Percentiles rank a stretch among this genome's conserved stretches.
Evolutionary conservation across 2,329 filamentous ascomycete genomes (phyloP).

Genomic region (Thielaviopsis populi): DNA sequence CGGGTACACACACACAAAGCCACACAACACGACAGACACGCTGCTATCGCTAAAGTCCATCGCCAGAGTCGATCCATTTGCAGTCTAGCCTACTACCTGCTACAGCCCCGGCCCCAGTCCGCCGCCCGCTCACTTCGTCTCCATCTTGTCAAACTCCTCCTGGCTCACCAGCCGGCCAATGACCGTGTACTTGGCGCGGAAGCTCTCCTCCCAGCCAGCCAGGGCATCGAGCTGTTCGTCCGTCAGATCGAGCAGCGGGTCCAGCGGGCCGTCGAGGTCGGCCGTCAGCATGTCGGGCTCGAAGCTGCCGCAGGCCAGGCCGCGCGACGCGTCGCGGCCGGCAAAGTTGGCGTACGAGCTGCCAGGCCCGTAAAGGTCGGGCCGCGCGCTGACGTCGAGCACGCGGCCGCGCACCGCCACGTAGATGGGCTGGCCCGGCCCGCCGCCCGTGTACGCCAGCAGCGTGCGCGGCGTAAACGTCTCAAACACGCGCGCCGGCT

Average conservation of each 20-base stretch:
- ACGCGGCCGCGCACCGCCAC: conserved; percentile 81
- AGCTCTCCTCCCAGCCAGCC: conserved; percentile 84
- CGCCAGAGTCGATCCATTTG: neutral
- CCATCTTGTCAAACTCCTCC: conserved; percentile 24
- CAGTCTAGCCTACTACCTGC: neutral
- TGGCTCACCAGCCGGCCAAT: conserved; percentile 66
- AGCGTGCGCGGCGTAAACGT: conserved; percentile 66
- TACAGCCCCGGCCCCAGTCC: neutral
- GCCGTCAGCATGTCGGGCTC: conserved; percentile 90
- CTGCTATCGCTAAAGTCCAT: neutral
- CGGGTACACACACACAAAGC: neutral
- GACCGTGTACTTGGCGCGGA: conserved; percentile 86
- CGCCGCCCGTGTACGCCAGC: conserved; percentile 63
- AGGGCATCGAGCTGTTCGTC: conserved; percentile 68
- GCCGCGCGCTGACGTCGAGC: conserved; percentile 75
- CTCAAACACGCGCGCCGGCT: conserved; percentile 46
- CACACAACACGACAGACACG: neutral
- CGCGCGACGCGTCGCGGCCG: conserved; percentile 75
- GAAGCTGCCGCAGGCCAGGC: conserved; percentile 81
- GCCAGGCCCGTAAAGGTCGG: conserved; percentile 91
- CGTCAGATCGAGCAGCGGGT: conserved; percentile 57
- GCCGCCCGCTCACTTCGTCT: conserved; percentile 16
- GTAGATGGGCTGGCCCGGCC: conserved; percentile 58
- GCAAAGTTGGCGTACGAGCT: conserved; percentile 95
- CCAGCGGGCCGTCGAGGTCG: conserved; percentile 70